phyloP scores from a whole-genome alignment of 148 eudicot genomes.

The Nepenthes gracilis region DNA sequence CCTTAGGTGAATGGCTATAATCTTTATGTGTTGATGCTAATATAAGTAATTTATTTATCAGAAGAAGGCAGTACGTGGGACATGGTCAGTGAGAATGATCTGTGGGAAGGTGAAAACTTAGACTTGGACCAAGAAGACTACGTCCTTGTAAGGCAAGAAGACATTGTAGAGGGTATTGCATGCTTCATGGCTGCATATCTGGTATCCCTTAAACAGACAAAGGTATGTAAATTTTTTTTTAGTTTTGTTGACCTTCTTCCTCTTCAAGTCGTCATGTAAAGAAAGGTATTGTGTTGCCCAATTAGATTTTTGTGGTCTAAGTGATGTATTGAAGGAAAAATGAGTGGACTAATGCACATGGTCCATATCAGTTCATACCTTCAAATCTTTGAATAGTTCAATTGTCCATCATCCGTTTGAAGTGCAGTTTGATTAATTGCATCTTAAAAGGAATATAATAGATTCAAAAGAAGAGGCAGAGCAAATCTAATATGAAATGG shows the following conservation, averaged over 20 bases:
- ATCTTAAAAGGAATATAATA: no score
- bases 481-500: no score
- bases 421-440: no score
- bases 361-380: no score
- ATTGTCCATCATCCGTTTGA: no score
- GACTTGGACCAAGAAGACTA: constrained; percentile 67
- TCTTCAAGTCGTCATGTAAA: background rate
- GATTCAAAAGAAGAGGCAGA: no score
- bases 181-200: constrained; percentile 89
- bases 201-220: constrained; percentile 71
- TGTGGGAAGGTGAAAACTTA: constrained; percentile 63
- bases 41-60: background rate
- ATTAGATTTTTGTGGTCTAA: no score
- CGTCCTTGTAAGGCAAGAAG: constrained; percentile 85
- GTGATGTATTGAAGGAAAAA: no score
- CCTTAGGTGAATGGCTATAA: background rate
- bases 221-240: constrained; percentile 28
- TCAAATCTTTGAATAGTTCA: no score
- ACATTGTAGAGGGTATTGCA: constrained; percentile 90
- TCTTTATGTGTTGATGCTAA: background rate
- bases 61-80: constrained; percentile 96
- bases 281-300: no score
- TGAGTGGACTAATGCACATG: no score
- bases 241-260: background rate
- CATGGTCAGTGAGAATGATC: constrained; percentile 72